Base-by-base conservation (phyloP, 164 flowering plant species). In the Berberis thunbergii region DNA sequence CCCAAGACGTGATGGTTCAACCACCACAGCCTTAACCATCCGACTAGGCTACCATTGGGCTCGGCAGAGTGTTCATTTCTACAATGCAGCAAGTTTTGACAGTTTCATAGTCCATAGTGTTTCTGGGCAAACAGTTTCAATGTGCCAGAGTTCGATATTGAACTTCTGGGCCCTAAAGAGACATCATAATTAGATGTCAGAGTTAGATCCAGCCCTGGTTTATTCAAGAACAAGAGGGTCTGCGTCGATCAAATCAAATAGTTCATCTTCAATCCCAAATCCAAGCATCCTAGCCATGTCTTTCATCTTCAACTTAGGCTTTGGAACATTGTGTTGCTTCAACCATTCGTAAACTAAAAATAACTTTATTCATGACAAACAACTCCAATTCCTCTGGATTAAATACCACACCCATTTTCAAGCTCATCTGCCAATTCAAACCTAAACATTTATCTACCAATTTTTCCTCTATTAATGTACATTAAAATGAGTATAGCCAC, bases 211-310 rank as follows among this genome's bases (percentile, higher is more conserved):
- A 55, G 45, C 4, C 53, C 10, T 40, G 39, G 4, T 40, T 64
- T 52, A 68, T 64, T 68, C 59, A 45, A 69, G 64, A 57, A 45
- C n/a, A 60, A 43, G 5, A 45, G 73, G 78, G n/a, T 80, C 64
- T 67, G 74, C 59, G 61, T 89, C 96, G 3, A 89, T 74, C 73
- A 91, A 76, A 68, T 87, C 86, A 66, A 73, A 91, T 4, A 91
- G 75, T 53, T 84, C 92, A 64, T 91, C 84, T 69, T 90, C 98
- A 38, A 91, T 80, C 7, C 89, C 90, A 55, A 87, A 91, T 7
- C 98, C 98, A 67, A 91, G 98, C 98, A 91, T 92, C 69, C 85
- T 79, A 53, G 98, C 95, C 96, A 87, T 89, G 76, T 83, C 87
- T 39, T 74, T 77, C 11, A 88, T 73, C 74, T 87, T 91, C 74